Base-by-base conservation (phyloP, 305 asterid species). In the Fraxinus latifolia region DNA sequence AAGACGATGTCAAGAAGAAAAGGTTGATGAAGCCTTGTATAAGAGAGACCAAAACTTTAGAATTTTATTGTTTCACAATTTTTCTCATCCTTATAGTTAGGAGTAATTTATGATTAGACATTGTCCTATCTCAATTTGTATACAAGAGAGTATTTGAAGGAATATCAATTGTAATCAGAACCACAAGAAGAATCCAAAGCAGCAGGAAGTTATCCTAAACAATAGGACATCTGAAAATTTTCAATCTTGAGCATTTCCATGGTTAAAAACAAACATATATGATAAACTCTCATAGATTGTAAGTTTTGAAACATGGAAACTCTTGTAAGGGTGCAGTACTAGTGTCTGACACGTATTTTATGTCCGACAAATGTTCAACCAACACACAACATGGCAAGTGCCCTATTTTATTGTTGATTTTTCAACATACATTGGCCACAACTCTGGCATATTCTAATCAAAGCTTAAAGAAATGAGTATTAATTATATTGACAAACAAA, bases 1-100 rank as follows among this genome's bases (percentile, higher is more conserved):
- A 50, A 34, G 37, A 37, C 19, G 33, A 58, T n/a, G 65, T 70
- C 77, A 36, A 53, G 55, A 84, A 55, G 34, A 62, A 76, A 34
- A 65, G 37, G 9, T 67, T 11, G 36, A 21, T 14, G 9, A 78
- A 25, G 70, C 15, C 15, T 60, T 21, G 71, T 60, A 21, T 21
- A 60, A 23, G 9, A 21, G 68, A 23, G 71, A 21, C 27, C 32
- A 60, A 19, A 7, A 60, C 23, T 60, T 60, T 8, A 60, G 27
- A 21, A 60, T 60, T 60, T 60, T 60, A 15, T 58, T 19, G 68
- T 60, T 60, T 21, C 32, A 7, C 31, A 53, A 60, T 21, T 21
- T 21, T 27, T 67, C 15, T 25, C 34, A 25, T 65, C 34, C 17
- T 65, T 25, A 25, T 23, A 23, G 14, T 65, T 25, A 25, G 73